Conservation (phyloP, 345 rosid species). For the Erodium maritimum region DNA sequence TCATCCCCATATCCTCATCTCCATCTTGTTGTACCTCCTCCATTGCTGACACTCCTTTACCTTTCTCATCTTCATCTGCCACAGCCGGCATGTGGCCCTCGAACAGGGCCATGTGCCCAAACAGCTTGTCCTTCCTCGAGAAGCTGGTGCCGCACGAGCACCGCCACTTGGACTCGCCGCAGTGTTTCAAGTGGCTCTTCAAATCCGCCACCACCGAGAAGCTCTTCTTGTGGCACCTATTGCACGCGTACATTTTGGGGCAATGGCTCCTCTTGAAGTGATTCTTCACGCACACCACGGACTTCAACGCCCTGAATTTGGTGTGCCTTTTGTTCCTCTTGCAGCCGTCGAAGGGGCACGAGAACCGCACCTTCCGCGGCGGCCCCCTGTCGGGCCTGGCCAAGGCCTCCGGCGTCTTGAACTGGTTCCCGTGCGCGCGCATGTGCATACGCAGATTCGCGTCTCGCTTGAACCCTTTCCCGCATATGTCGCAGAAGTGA, state of each 20-base stretch:
- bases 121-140: constrained; percentile 63
- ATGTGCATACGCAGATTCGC: constrained; percentile 75
- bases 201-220: constrained; percentile 53
- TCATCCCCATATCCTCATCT: constrained; percentile 5
- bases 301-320: constrained; percentile 48
- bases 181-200: constrained; percentile 58
- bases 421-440: constrained; percentile 69
- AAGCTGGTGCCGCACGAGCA: constrained; percentile 60
- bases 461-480: constrained; percentile 69
- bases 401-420: constrained; percentile 49
- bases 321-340: constrained; percentile 42
- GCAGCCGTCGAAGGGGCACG: constrained; percentile 61
- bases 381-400: constrained; percentile 24
- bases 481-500: constrained; percentile 62
- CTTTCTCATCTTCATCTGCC: constrained; percentile 11
- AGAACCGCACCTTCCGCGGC: constrained; percentile 25
- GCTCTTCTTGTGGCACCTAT: constrained; percentile 46
- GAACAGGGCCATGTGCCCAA: constrained; percentile 58
- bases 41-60: constrained; percentile 1
- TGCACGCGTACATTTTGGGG: constrained; percentile 54
- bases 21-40: constrained; percentile 15
- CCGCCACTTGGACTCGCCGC: constrained; percentile 55
- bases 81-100: constrained; percentile 70
- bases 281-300: constrained; percentile 51
- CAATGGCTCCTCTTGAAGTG: constrained; percentile 80